phyloP scores from a whole-genome alignment of 2,329 filamentous ascomycete genomes.

The Aspergillus novoparasiticus region DNA sequence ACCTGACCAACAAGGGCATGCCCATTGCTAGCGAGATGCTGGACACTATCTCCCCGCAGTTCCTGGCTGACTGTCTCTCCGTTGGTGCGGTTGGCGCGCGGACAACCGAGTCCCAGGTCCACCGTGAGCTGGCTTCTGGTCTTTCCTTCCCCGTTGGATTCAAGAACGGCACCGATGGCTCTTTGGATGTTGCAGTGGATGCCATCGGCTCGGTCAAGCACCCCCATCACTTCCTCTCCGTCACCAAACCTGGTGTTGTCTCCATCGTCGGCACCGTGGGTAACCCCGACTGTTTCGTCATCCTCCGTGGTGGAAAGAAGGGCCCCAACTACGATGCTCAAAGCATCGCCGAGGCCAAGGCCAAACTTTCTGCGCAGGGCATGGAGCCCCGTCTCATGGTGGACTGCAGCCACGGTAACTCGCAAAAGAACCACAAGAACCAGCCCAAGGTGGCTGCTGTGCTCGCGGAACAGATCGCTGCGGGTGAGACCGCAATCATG shows the following conservation, averaged over 20 bases:
- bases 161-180: slow-evolving; percentile 98
- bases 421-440: slow-evolving; percentile 93
- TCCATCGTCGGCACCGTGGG: slow-evolving; percentile 93
- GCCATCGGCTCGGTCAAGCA: slow-evolving; percentile 91
- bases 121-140: slow-evolving; percentile 90
- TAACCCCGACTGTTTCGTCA: slow-evolving; percentile 97
- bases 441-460: slow-evolving; percentile 88
- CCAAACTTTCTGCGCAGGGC: slow-evolving; percentile 72
- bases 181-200: slow-evolving; percentile 85
- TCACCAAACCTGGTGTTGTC: slow-evolving; percentile 93
- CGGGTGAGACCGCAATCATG: slow-evolving; percentile 85
- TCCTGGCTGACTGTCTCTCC: slow-evolving; percentile 86
- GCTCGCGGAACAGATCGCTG: slow-evolving; percentile 80
- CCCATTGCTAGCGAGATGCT: slow-evolving; percentile 97
- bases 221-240: slow-evolving; percentile 94
- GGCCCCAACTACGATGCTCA: slow-evolving; percentile 91
- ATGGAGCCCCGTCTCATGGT: slow-evolving; percentile 85
- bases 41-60: slow-evolving; percentile 97
- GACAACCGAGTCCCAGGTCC: slow-evolving; percentile 93
- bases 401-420: slow-evolving; percentile 97
- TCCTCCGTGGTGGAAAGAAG: slow-evolving; percentile 86
- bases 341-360: slow-evolving; percentile 82
- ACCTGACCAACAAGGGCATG: slow-evolving; percentile 90
- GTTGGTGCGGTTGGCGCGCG: slow-evolving; percentile 93
- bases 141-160: slow-evolving; percentile 97